These are phyloP conservation scores for Cyberlindnera nakhonratchasimensis DNA, from an alignment of 805 yeast genomes.

Conservation along the genomic window DNA sequence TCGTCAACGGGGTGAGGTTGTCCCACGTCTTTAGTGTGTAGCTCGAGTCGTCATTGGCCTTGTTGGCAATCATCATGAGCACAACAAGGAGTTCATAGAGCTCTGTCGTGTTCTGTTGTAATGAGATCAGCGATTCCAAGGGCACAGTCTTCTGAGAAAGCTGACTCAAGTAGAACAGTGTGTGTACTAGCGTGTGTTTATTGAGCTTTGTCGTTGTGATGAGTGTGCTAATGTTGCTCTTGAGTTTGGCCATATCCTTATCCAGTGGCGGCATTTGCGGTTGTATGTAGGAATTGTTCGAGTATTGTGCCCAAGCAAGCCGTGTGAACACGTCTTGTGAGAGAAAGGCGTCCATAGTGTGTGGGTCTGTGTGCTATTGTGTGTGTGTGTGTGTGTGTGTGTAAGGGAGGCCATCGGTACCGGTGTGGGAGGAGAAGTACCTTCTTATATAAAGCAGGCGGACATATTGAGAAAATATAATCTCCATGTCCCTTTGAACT, in stretches of 20 bases:
- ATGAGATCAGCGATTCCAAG: conserved; percentile 1
- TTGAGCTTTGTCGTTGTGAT: conserved; percentile 22
- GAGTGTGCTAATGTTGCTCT: conserved; percentile 13
- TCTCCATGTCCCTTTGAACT: too few relatives aligned
- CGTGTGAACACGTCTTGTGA: conserved; percentile 14
- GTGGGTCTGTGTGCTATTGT: neutral
- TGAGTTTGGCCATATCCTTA: neutral
- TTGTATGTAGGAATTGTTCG: neutral
- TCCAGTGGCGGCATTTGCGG: neutral
- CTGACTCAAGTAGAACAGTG: conserved; percentile 19
- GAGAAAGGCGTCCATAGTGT: conserved; percentile 8
- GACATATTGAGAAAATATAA: too few relatives aligned
- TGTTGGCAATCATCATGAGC: conserved; percentile 37
- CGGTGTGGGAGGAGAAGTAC: too few relatives aligned
- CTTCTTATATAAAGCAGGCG: too few relatives aligned
- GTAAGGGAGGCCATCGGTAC: too few relatives aligned
- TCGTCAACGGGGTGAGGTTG: conserved; percentile 23
- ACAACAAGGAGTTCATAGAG: conserved; percentile 30
- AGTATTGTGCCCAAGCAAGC: conserved; percentile 20
- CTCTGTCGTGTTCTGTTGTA: conserved; percentile 7
- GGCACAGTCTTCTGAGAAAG: conserved; percentile 6
- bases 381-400: conserved; percentile 2
- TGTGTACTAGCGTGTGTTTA: conserved; percentile 17
- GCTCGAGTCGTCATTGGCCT: conserved; percentile 46
- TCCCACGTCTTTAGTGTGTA: conserved; percentile 51